Evolutionary conservation across 2,329 filamentous ascomycete genomes (phyloP).

Genomic region (Byssothecium circinans): DNA sequence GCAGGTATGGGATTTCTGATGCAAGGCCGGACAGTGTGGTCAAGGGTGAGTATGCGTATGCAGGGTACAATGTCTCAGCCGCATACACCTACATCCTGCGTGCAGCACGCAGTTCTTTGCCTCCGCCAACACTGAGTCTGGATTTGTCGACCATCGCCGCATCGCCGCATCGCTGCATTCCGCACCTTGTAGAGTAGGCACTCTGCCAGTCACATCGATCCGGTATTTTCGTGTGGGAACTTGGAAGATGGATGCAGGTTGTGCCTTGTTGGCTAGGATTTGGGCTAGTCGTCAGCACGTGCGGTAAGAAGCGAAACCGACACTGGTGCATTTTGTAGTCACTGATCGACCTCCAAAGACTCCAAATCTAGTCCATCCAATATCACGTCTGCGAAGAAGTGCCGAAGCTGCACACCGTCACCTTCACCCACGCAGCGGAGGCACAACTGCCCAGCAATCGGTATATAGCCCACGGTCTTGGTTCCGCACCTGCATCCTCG

Average conservation of each 20-base stretch:
- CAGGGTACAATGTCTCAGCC: neutral
- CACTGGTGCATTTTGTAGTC: too few relatives aligned
- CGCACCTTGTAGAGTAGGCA: too few relatives aligned
- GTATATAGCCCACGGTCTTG: conserved; percentile 17
- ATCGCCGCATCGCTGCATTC: too few relatives aligned
- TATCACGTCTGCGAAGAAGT: neutral
- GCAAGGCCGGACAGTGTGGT: neutral
- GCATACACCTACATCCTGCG: neutral
- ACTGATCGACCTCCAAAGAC: too few relatives aligned
- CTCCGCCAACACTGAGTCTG: neutral
- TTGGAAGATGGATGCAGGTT: too few relatives aligned
- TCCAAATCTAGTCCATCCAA: neutral
- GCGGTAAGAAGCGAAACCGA: too few relatives aligned
- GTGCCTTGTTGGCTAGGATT: too few relatives aligned
- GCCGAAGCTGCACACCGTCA: neutral
- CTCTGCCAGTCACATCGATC: too few relatives aligned
- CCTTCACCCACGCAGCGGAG: conserved; percentile 14
- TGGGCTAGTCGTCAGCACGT: too few relatives aligned
- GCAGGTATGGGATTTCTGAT: neutral
- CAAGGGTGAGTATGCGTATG: neutral
- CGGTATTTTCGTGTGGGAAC: too few relatives aligned
- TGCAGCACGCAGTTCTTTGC: neutral
- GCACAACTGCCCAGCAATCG: conserved; percentile 17
- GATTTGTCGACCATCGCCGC: neutral
- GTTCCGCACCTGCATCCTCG: neutral